Conservation (phyloP, 2,329 filamentous ascomycete genomes). For the Penicillium crustosum region DNA sequence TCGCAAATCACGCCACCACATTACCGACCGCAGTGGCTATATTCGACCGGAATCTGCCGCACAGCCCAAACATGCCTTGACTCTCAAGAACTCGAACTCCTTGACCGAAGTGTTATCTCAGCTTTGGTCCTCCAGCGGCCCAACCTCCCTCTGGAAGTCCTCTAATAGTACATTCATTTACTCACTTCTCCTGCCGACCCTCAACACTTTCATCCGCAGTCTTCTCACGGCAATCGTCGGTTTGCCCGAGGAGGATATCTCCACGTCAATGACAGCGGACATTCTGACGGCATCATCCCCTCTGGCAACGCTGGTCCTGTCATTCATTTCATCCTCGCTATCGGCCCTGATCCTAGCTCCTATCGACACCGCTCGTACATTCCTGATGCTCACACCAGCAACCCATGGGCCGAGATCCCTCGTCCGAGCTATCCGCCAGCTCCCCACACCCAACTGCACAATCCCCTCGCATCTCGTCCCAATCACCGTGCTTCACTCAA, state of each 20-base stretch:
- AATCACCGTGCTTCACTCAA: constrained; percentile 83
- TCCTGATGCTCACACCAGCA: constrained; percentile 80
- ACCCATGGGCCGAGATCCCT: constrained; percentile 73
- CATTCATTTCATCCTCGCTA: constrained; percentile 62
- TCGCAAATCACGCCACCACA: constrained; percentile 40
- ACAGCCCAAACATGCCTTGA: constrained; percentile 60
- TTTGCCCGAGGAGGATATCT: constrained; percentile 72
- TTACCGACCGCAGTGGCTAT: constrained; percentile 49
- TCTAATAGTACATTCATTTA: constrained; percentile 93
- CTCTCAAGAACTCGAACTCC: constrained; percentile 73
- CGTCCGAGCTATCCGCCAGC: constrained; percentile 70
- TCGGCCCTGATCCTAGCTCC: constrained; percentile 82
- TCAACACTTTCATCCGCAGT: constrained; percentile 90
- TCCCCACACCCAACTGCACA: constrained; percentile 69
- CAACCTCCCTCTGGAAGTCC: constrained; percentile 90
- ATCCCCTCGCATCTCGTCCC: constrained; percentile 70
- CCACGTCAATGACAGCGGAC: constrained; percentile 60
- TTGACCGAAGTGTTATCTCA: constrained; percentile 83
- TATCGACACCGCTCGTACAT: constrained; percentile 84
- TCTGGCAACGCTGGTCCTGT: constrained; percentile 74
- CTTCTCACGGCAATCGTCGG: constrained; percentile 88
- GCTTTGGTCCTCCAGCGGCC: constrained; percentile 84
- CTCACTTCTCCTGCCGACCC: constrained; percentile 76
- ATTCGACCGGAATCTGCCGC: constrained; percentile 42
- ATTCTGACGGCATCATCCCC: constrained; percentile 80